Evolutionary conservation across 2,329 filamentous ascomycete species (phyloP), one percentile per base, ranked within the genome.

Genomic region (Macrophomina tecta): DNA sequence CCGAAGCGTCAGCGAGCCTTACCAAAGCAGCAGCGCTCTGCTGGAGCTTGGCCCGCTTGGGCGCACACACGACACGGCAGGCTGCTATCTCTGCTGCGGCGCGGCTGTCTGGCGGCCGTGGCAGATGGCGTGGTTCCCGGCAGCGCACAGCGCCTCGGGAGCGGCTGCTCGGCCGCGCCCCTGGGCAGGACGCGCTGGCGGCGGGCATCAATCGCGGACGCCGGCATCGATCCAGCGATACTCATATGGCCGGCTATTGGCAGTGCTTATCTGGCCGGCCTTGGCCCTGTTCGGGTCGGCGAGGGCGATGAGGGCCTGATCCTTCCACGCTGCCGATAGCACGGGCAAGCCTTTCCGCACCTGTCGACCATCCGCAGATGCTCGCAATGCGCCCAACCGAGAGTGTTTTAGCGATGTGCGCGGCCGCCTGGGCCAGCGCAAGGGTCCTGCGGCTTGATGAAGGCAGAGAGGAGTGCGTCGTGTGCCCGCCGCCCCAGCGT

Each of bases 221-320:
- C 55, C n/a, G 52, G 11, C 28, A 40, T 55, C 52, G 52, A 55
- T 23, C 40, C 38, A 30, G 36, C 38, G 55, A 58, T 58, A 58
- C 45, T 45, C 55, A 30, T 58, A 11, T 42, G 55, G 55, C 9
- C 36, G 55, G 38, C 30, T 32, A 48, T 61, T 61, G 56, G 76
- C 40, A 46, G 23, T 38, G 34, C 56, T 61, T 61, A 61, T 61
- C 56, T 61, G 28, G 9, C 38, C 55, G 55, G 55, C 23, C 55
- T 61, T 46, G 40, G 56, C 40, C 11, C 5, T 9, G 4, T 14
- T 36, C 56, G 56, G 56, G 36, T 60, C 38, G 55, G 55, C 38
- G 18, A 60, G 55, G 18, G 55, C 55, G 23, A 14, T 58, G 55
- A 23, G 36, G 52, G 52, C 55, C 40, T 61, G 56, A 48, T 60